These are phyloP conservation scores for Rhodocollybia butyracea DNA, from an alignment of 768 basidiomycete species.

Conservation along the genomic window DNA sequence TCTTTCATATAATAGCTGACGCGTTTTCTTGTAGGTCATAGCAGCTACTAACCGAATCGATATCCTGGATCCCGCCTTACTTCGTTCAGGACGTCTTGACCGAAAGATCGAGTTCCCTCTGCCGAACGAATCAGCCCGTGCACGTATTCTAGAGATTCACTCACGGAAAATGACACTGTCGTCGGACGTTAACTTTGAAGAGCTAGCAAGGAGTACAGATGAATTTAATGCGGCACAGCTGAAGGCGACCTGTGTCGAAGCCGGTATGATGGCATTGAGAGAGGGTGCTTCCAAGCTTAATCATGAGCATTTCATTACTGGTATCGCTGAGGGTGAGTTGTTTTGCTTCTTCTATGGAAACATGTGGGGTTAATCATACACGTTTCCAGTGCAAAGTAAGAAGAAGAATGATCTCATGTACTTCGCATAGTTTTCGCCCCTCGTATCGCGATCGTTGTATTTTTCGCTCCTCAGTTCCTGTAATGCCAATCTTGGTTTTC, in stretches of 20 bases:
- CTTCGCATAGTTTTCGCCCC: constrained; percentile 61
- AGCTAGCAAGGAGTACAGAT: constrained; percentile 93
- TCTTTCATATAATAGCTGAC: constrained; percentile 9
- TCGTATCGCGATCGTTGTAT: neutral
- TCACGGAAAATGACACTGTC: constrained; percentile 92
- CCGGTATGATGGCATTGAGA: constrained; percentile 96
- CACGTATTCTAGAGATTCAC: constrained; percentile 94
- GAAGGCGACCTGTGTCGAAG: constrained; percentile 98
- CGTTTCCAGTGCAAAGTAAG: constrained; percentile 86
- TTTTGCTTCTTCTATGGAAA: neutral
- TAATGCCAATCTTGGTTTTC: neutral
- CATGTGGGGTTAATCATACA: constrained; percentile 16
- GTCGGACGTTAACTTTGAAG: constrained; percentile 92
- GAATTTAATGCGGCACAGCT: constrained; percentile 98
- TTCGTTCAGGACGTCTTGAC: constrained; percentile 96
- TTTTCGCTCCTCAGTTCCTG: too few species aligned
- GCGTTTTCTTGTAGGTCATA: constrained; percentile 65
- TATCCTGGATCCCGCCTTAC: constrained; percentile 96
- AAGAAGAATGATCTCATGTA: constrained; percentile 99
- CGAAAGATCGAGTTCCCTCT: constrained; percentile 98
- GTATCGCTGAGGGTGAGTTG: constrained; percentile 78
- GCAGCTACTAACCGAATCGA: constrained; percentile 99
- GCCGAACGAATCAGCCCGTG: constrained; percentile 94
- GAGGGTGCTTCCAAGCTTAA: constrained; percentile 87
- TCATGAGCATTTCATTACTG: constrained; percentile 96